These are phyloP conservation scores for Pistacia atlantica DNA, from an alignment of 345 rosid species.

Conservation along the genomic window DNA sequence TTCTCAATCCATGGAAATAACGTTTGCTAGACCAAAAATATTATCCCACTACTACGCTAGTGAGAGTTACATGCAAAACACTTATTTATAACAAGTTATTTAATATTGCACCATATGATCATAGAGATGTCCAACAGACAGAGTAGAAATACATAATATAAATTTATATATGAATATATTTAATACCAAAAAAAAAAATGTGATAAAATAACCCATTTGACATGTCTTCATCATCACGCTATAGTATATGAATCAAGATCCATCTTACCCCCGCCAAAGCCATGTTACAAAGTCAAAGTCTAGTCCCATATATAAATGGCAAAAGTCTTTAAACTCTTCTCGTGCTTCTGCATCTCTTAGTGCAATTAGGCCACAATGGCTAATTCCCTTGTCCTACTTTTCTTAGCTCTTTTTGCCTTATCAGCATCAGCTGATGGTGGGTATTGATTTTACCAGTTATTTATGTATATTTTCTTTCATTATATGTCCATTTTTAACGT, in stretches of 20 bases:
- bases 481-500: background rate
- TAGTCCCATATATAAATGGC: background rate
- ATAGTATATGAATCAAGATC: background rate
- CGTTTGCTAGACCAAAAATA: too few species aligned
- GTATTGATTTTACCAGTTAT: background rate
- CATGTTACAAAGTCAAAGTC: conserved; percentile 1
- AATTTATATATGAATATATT: too few species aligned
- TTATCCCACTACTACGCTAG: too few species aligned
- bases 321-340: background rate
- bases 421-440: conserved; percentile 27
- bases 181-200: too few species aligned
- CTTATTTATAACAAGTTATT: too few species aligned
- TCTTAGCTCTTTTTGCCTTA: conserved; percentile 21
- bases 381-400: conserved; percentile 12
- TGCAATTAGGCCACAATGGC: conserved; percentile 16
- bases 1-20: too few species aligned
- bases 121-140: too few species aligned
- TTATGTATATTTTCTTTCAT: background rate
- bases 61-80: too few species aligned
- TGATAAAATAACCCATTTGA: too few species aligned
- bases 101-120: too few species aligned
- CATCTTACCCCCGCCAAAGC: background rate
- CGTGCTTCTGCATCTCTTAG: background rate
- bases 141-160: too few species aligned
- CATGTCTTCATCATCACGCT: too few species aligned